phyloP scores from a whole-genome alignment of 305 asterid species.

The Solanum hybrid region DNA sequence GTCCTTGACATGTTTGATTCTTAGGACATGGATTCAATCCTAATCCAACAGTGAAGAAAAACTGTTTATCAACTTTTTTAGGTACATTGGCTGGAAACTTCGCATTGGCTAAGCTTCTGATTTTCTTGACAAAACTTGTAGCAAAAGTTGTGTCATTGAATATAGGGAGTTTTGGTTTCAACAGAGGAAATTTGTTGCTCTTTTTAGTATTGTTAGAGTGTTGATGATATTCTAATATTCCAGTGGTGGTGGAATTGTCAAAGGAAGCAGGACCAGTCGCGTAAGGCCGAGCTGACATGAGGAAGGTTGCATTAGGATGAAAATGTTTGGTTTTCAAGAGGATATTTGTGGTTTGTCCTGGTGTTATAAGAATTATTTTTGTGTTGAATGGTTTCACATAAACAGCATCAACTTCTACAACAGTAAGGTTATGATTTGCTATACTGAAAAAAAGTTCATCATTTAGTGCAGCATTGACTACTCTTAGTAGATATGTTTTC shows the following conservation, averaged over 20 bases:
- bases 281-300: slow-evolving; percentile 25
- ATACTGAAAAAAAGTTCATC: slow-evolving; percentile 57
- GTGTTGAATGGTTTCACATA: slow-evolving; percentile 51
- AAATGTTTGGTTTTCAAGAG: slow-evolving; percentile 30
- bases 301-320: slow-evolving; percentile 21
- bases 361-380: slow-evolving; percentile 29
- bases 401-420: slow-evolving; percentile 51
- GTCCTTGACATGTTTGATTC: slow-evolving; percentile 48
- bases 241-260: slow-evolving; percentile 22
- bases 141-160: slow-evolving; percentile 48
- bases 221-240: slow-evolving; percentile 23
- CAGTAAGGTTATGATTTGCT: slow-evolving; percentile 38
- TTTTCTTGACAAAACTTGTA: slow-evolving; percentile 23
- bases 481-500: slow-evolving; percentile 46
- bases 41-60: slow-evolving; percentile 56
- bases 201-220: slow-evolving; percentile 8
- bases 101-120: slow-evolving; percentile 37
- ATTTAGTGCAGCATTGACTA: slow-evolving; percentile 62
- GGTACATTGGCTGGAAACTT: slow-evolving; percentile 49
- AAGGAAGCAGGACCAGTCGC: slow-evolving; percentile 26
- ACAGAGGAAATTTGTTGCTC: slow-evolving; percentile 23
- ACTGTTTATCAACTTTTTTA: slow-evolving; percentile 25
- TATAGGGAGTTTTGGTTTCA: slow-evolving; percentile 32
- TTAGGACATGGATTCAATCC: slow-evolving; percentile 38
- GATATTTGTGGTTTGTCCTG: slow-evolving; percentile 60